Conservation (phyloP, 2,329 filamentous ascomycete species). For the Colletotrichum acutatum region DNA sequence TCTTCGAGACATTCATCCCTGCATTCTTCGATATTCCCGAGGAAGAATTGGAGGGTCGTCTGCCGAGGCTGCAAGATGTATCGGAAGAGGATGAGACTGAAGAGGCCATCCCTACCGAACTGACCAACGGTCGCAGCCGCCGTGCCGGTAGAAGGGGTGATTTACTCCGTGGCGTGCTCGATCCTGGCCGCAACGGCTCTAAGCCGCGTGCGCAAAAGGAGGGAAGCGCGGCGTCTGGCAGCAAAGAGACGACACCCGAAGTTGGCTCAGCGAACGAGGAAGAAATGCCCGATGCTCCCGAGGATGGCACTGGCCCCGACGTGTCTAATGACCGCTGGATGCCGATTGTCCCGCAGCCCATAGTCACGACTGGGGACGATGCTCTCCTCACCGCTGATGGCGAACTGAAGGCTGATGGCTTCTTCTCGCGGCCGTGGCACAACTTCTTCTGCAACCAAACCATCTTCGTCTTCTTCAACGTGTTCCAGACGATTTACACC, state of each 20-base stretch:
- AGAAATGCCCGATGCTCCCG: conserved; percentile 72
- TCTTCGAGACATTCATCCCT: conserved; percentile 81
- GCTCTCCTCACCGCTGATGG: conserved; percentile 67
- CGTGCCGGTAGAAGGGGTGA: conserved; percentile 82
- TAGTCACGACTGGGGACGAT: conserved; percentile 65
- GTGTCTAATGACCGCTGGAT: conserved; percentile 73
- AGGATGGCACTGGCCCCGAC: conserved; percentile 70
- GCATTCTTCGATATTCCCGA: conserved; percentile 81
- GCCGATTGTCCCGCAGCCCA: conserved; percentile 67
- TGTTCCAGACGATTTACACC: conserved; percentile 91
- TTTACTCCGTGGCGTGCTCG: conserved; percentile 86
- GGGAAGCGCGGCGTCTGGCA: conserved; percentile 79
- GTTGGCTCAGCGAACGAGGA: conserved; percentile 81
- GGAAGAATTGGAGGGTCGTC: conserved; percentile 73
- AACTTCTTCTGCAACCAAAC: conserved; percentile 93
- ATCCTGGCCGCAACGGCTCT: conserved; percentile 78
- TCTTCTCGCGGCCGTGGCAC: conserved; percentile 83
- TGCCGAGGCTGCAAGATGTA: conserved; percentile 76
- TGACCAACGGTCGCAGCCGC: conserved; percentile 74
- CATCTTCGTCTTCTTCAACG: conserved; percentile 93
- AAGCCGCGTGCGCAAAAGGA: conserved; percentile 79
- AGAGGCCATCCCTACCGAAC: conserved; percentile 76
- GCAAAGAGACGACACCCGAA: conserved; percentile 91
- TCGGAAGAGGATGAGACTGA: conserved; percentile 83
- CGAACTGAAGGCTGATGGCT: conserved; percentile 79